Base-by-base conservation (phyloP, 2,329 filamentous ascomycete species). In the Botrytis sinoallii region DNA sequence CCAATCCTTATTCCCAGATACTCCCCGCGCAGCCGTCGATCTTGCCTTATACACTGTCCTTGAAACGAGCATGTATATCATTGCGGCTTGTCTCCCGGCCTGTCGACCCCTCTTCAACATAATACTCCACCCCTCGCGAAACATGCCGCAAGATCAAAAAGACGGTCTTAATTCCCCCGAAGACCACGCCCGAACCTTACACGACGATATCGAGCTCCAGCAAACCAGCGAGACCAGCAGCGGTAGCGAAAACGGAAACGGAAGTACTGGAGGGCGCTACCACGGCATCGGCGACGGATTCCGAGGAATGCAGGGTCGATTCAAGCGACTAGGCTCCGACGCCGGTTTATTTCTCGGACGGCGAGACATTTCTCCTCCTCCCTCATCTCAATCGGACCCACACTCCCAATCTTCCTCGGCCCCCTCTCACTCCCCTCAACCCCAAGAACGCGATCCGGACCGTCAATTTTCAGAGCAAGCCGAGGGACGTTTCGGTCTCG, bases 41-140 rank as follows among this genome's bases (percentile, higher is more conserved):
- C 57, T 70, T 20, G 63, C 73, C 16, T 57, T 71, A 18, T 75
- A 70, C 16, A 74, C 66, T 16, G 42, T 73, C 4, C 35, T 73
- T 6, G 74, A 75, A 74, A 71, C 74, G 9, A 69, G 61, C 44
- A 73, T 74, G 46, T 75, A 75, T 38, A 59, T 75, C 40, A 73
- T 75, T 38, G 74, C 74, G 4, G 66, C 74, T 4, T 75, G 72
- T 69, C 63, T 75, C 7, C 74, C 74, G 4, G 55, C 72, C 20
- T 70, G 72, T 8, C 74, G 74, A 20, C 67, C 74, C 1, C 67
- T 75, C 32, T 73, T 65, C 55, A 71, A 57, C 29, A 57, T 63
- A 12, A 18, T 75, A 10, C 66, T 67, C 7, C 71, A 73, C 29
- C 66, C 66, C 7, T 57, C 66, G 4, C 66, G 66, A 42, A 57